Conservation (phyloP, 2,329 filamentous ascomycete genomes). For the Neonectria neomacrospora region DNA sequence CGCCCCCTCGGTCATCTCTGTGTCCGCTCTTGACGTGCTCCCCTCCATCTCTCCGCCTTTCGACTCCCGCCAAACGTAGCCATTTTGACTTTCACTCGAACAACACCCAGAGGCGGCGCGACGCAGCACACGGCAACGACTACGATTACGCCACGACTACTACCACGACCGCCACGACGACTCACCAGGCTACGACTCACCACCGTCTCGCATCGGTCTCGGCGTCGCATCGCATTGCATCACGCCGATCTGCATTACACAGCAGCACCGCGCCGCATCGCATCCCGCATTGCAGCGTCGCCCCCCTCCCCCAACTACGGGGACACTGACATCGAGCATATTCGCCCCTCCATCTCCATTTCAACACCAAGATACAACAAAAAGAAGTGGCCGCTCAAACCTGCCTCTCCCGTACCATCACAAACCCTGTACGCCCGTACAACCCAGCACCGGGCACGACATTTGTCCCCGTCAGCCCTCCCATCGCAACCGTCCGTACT, state of each 20-base stretch:
- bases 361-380: constrained; percentile 14
- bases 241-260: constrained; percentile 4
- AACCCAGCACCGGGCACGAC: not conserved
- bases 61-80: not conserved
- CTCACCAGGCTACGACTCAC: not conserved
- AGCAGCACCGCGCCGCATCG: constrained; percentile 6
- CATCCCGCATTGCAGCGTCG: constrained; percentile 16
- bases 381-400: constrained; percentile 7
- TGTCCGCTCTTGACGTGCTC: not conserved
- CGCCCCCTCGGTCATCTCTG: not conserved
- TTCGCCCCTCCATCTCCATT: constrained; percentile 19
- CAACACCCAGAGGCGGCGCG: not conserved
- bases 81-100: not conserved
- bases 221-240: constrained; percentile 7
- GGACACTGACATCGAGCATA: constrained; percentile 13
- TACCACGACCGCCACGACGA: constrained; percentile 1
- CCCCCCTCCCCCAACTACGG: not conserved
- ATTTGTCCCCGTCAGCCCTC: constrained; percentile 13
- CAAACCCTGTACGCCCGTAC: not conserved
- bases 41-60: not conserved
- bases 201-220: not conserved
- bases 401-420: not conserved
- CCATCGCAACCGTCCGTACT: constrained; percentile 15
- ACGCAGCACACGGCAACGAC: not conserved
- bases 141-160: not conserved